Conservation (phyloP, 2,329 filamentous ascomycete genomes). For the Dryadomyces quercivorus region DNA sequence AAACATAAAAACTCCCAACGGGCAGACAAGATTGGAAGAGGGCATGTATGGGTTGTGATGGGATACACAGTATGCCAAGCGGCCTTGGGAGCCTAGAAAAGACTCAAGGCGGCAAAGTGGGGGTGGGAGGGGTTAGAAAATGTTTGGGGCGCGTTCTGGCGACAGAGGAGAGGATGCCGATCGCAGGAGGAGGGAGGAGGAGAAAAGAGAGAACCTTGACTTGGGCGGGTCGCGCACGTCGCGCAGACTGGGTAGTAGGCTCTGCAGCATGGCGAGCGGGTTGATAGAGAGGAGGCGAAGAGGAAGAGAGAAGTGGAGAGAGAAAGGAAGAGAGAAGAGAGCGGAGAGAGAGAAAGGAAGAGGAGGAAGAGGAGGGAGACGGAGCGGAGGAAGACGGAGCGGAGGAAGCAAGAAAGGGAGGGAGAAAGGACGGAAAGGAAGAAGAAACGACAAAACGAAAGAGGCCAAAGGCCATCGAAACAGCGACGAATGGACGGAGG, state of each 20-base stretch:
- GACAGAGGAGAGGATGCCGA: no score
- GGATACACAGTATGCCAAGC: background rate
- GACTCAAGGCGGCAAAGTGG: no score
- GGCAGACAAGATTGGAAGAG: no score
- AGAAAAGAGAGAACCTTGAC: constrained; percentile 14
- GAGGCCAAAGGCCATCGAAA: constrained; percentile 1
- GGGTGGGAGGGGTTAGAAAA: no score
- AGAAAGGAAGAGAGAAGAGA: background rate
- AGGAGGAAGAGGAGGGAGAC: background rate
- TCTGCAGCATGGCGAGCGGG: constrained; percentile 14
- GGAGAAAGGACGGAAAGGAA: background rate
- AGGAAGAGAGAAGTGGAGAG: background rate
- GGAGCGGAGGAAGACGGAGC: background rate
- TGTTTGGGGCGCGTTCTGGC: no score
- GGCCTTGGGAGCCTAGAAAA: no score
- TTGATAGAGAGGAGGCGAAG: background rate
- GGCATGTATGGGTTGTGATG: no score
- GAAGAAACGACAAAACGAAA: background rate
- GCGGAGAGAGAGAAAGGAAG: background rate
- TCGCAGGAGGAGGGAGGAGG: no score
- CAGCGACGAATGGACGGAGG: background rate
- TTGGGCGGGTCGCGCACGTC: constrained; percentile 16
- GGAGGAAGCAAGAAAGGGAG: background rate
- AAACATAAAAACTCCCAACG: no score
- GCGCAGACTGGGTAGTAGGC: constrained; percentile 16